These are phyloP conservation scores for Wakefieldia striispora DNA, from an alignment of 768 basidiomycete species.

Conservation along the genomic window DNA sequence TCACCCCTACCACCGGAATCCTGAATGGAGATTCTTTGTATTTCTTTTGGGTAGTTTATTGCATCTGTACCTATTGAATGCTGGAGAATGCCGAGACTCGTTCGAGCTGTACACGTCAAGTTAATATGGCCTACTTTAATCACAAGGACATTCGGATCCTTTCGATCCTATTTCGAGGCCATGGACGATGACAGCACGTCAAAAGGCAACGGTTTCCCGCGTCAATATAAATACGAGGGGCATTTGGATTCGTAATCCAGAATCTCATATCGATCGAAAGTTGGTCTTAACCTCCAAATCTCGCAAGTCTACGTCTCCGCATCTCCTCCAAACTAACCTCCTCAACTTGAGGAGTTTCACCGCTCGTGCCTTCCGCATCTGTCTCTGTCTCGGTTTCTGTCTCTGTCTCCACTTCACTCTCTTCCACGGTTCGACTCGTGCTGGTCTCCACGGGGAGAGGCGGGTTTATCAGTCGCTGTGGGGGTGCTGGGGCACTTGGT, in stretches of 20 bases:
- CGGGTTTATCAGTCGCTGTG: slow-evolving; percentile 17
- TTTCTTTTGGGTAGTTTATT: neutral
- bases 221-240: neutral
- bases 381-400: slow-evolving; percentile 34
- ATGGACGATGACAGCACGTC: neutral
- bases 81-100: neutral
- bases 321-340: slow-evolving; percentile 63
- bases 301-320: slow-evolving; percentile 58
- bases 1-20: slow-evolving; percentile 2
- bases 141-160: too few species aligned
- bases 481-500: slow-evolving; percentile 7
- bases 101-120: too few species aligned
- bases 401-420: slow-evolving; percentile 33
- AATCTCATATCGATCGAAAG: neutral
- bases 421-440: slow-evolving; percentile 13
- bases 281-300: slow-evolving; percentile 50
- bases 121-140: too few species aligned
- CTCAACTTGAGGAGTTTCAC: slow-evolving; percentile 20
- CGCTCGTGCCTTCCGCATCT: slow-evolving; percentile 23
- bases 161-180: neutral
- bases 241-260: neutral
- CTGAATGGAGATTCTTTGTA: slow-evolving; percentile 7
- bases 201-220: too few species aligned
- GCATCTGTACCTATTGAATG: neutral
- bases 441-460: neutral